A percentile compares a stretch with the other conserved stretches of the same genome.
Conservation (phyloP, 305 asterid species). For the Fraxinus latifolia region DNA sequence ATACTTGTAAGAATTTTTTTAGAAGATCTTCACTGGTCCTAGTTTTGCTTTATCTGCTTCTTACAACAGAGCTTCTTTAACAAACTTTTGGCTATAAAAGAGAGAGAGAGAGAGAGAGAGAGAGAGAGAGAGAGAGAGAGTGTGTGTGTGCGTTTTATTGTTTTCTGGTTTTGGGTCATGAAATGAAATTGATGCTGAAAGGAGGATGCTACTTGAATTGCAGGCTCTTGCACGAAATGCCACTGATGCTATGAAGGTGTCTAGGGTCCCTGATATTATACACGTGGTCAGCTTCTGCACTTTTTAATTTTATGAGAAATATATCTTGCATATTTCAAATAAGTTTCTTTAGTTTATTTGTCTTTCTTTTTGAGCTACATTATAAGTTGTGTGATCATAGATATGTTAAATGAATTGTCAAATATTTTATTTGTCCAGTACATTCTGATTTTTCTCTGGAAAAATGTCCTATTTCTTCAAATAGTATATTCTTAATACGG, state of each 20-base stretch:
- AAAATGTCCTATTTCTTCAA: not conserved
- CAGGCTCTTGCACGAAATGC: conserved; percentile 76
- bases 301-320: not conserved
- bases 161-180: not conserved
- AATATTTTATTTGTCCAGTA: not conserved
- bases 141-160: not conserved
- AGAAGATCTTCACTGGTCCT: not conserved
- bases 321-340: not conserved
- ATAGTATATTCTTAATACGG: not conserved
- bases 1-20: not conserved
- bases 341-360: not conserved
- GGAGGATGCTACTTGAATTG: conserved; percentile 18
- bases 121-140: not conserved
- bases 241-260: conserved; percentile 85
- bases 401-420: not conserved
- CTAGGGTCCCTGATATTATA: conserved; percentile 73
- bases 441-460: not conserved
- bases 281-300: conserved; percentile 51
- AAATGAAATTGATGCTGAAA: not conserved
- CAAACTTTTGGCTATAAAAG: not conserved
- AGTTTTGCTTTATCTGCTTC: not conserved
- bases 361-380: not conserved
- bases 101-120: not conserved
- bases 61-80: not conserved
- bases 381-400: not conserved